Base-by-base conservation (phyloP, 2,329 filamentous ascomycete genomes). In the Hypoxylon sp. region DNA sequence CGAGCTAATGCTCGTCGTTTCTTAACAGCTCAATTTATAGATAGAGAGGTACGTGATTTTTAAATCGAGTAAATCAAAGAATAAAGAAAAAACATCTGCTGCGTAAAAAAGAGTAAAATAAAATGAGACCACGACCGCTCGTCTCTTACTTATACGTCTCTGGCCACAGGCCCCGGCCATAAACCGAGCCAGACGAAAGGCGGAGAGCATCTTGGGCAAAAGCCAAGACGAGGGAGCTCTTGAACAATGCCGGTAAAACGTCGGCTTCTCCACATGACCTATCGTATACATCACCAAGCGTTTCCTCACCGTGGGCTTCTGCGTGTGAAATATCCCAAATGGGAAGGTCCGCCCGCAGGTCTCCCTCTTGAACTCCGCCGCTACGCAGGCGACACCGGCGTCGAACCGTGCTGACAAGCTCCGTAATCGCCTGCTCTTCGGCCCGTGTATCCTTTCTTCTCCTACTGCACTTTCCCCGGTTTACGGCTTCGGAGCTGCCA, bases 221-320 rank as follows among this genome's bases (percentile, higher is more conserved):
- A 58, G 51, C 50, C 37, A 67, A 57, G 51, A 22, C 50, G 64
- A 54, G 64, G 44, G 44, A 54, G 37, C 46, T 54, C 44, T 40
- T 14, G 30, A 49, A 51, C n/a, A 35, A 55, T 13, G 37, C 31
- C 68, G 68, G 68, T 51, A 70, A 54, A 70, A 70, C 40, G 35
- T 68, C 68, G 68, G 68, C n/a, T 54, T 56, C 60, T 57, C 64
- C 61, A 53, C 44, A 46, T 44, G 25, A 27, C n/a, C 25, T 50
- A 13, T 33, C 17, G 11, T 20, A n/a, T 6, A 20, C 25, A 17
- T 50, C 54, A 35, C 20, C 44, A 14, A 14, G 20, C 46, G 10
- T 37, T 20, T 49, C 57, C 44, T 61, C 56, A 44, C 44, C n/a
- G 46, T 56, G 25, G n/a, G 17, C 3, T 4, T 22, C 25, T 56